Conservation (phyloP, 1,284 basidiomycete species). For the Anthracocystis walkeri region DNA sequence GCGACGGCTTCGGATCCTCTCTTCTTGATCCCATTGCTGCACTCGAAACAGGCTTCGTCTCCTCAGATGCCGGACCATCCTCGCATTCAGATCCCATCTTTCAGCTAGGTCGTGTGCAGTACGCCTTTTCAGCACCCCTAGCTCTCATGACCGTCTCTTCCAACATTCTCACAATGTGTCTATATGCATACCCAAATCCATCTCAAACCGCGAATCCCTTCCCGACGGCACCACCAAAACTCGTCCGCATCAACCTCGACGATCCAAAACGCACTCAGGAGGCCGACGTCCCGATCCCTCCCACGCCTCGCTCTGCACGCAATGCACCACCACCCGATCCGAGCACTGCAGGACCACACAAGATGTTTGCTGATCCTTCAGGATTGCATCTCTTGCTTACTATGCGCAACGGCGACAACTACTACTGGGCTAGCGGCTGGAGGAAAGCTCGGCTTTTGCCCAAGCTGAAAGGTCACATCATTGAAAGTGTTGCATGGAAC, state of each 20-base stretch:
- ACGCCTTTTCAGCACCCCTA: slow-evolving; percentile 65
- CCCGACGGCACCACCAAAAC: slow-evolving; percentile 43
- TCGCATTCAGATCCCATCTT: slow-evolving; percentile 58
- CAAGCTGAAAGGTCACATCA: slow-evolving; percentile 81
- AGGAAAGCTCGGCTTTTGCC: slow-evolving; percentile 56
- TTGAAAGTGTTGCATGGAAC: slow-evolving; percentile 95
- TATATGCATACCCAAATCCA: slow-evolving; percentile 52
- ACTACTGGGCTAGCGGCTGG: slow-evolving; percentile 76
- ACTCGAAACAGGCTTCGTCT: slow-evolving; percentile 64
- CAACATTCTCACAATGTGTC: slow-evolving; percentile 67
- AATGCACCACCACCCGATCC: slow-evolving; percentile 54
- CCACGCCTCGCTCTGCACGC: slow-evolving; percentile 48
- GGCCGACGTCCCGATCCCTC: slow-evolving; percentile 61
- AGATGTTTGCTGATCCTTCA: slow-evolving; percentile 78
- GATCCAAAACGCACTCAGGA: slow-evolving; percentile 63
- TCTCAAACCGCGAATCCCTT: slow-evolving; percentile 22
- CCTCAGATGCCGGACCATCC: slow-evolving; percentile 45
- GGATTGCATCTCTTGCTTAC: slow-evolving; percentile 89
- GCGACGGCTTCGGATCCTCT: slow-evolving; percentile 18
- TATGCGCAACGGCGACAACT: slow-evolving; percentile 89
- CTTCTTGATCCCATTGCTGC: slow-evolving; percentile 50
- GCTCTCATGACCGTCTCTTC: slow-evolving; percentile 60
- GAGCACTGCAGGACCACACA: slow-evolving; percentile 43
- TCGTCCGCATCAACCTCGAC: slow-evolving; percentile 67
- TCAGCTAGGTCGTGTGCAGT: slow-evolving; percentile 66